Conservation (phyloP, 306 rosid species). For the Medicago ruthenica region DNA sequence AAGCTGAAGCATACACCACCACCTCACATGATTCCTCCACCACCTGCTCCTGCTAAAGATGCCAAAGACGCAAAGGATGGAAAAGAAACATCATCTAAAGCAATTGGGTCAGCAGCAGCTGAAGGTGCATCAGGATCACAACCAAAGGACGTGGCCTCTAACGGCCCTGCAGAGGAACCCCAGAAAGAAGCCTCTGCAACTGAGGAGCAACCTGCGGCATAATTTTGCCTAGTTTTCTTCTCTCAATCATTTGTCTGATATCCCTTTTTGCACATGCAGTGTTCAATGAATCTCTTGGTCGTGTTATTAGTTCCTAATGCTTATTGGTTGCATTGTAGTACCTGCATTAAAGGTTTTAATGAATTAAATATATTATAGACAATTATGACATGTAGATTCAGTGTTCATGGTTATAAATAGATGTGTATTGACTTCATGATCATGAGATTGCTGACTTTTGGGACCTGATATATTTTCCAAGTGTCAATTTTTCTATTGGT, state of each 20-base stretch:
- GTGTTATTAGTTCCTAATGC: slow-evolving; percentile 48
- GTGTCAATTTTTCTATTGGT: background rate
- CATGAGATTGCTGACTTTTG: background rate
- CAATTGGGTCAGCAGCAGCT: slow-evolving; percentile 54
- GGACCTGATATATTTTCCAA: background rate
- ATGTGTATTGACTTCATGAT: slow-evolving; percentile 2
- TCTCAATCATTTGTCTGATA: slow-evolving; percentile 34
- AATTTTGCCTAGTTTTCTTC: slow-evolving; percentile 31
- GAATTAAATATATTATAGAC: slow-evolving; percentile 47
- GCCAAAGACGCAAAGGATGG: slow-evolving; percentile 71
- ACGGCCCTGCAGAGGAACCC: slow-evolving; percentile 55
- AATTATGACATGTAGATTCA: slow-evolving; percentile 48
- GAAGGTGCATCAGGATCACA: slow-evolving; percentile 55
- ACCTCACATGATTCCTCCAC: slow-evolving; percentile 97
- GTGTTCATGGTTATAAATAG: slow-evolving; percentile 42
- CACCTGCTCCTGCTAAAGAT: slow-evolving; percentile 76
- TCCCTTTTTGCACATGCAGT: slow-evolving; percentile 37
- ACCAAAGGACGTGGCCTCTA: slow-evolving; percentile 65
- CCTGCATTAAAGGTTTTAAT: slow-evolving; percentile 46
- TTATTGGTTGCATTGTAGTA: slow-evolving; percentile 43
- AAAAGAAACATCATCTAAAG: slow-evolving; percentile 67
- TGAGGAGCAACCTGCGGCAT: slow-evolving; percentile 58
- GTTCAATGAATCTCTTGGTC: slow-evolving; percentile 45
- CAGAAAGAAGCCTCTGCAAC: slow-evolving; percentile 61
- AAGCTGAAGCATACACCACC: slow-evolving; percentile 98